Conservation (phyloP, 805 yeast genomes). For the Starmerella apicola region DNA sequence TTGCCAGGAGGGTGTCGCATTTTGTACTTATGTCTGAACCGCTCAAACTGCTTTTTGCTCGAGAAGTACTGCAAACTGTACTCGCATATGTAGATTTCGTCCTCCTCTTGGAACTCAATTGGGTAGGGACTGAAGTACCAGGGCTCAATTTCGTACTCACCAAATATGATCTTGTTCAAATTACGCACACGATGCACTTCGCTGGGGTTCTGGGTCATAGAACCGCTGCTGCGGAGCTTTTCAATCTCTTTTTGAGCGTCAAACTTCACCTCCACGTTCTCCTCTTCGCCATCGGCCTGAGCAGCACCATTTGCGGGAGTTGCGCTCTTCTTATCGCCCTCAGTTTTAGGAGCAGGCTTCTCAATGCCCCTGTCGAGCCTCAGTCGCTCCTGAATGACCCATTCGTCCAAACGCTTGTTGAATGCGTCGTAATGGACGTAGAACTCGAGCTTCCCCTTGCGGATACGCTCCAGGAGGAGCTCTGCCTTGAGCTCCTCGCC, state of each 20-base stretch:
- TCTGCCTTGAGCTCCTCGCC: conserved; percentile 74
- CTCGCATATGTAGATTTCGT: conserved; percentile 80
- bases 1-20: conserved; percentile 97
- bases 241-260: conserved; percentile 87
- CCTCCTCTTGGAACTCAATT: conserved; percentile 83
- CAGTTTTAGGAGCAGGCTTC: conserved; percentile 40
- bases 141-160: conserved; percentile 87
- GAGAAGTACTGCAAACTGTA: conserved; percentile 82
- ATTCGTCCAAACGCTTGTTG: conserved; percentile 93
- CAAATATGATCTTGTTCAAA: conserved; percentile 64
- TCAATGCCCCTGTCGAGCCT: conserved; percentile 59
- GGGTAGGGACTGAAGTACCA: conserved; percentile 99
- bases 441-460: conserved; percentile 66
- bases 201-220: conserved; percentile 81
- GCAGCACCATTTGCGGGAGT: conserved; percentile 21
- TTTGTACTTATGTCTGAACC: conserved; percentile 79
- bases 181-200: conserved; percentile 89
- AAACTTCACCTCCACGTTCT: conserved; percentile 69
- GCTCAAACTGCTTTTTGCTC: conserved; percentile 77
- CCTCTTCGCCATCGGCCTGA: conserved; percentile 65
- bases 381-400: conserved; percentile 66
- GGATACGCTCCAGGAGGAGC: conserved; percentile 58
- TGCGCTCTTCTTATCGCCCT: conserved; percentile 16
- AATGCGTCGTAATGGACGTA: conserved; percentile 92
- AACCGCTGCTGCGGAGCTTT: conserved; percentile 84